Evolutionary conservation across 768 basidiomycete genomes (phyloP).

Genomic region (Strobilomyces dryophilus): DNA sequence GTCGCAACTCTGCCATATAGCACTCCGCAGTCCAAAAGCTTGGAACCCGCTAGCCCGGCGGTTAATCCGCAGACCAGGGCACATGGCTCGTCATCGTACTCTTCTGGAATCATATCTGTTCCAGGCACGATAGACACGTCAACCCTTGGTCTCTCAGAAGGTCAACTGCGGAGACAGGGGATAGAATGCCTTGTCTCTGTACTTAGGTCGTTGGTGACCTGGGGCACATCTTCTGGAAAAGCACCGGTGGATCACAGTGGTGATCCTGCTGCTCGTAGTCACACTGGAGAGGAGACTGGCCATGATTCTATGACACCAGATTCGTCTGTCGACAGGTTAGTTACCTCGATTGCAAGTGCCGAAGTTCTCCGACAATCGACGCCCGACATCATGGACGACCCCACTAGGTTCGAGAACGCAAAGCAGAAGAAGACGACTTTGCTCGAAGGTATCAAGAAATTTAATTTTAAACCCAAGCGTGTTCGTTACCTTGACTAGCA

Average conservation of each 20-base stretch:
- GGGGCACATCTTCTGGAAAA: slow-evolving; percentile 63
- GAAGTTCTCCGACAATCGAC: slow-evolving; percentile 65
- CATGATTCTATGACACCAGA: slow-evolving; percentile 55
- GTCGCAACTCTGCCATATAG: slow-evolving; percentile 62
- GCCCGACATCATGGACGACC: slow-evolving; percentile 85
- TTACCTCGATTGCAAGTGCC: slow-evolving; percentile 41
- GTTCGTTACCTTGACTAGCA: slow-evolving; percentile 42
- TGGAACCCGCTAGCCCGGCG: slow-evolving; percentile 60
- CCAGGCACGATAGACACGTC: slow-evolving; percentile 67
- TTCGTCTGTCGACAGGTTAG: slow-evolving; percentile 50
- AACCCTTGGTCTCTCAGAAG: slow-evolving; percentile 69
- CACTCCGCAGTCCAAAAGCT: slow-evolving; percentile 42
- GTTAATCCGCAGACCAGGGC: slow-evolving; percentile 42
- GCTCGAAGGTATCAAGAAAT: slow-evolving; percentile 93
- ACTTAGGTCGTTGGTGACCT: slow-evolving; percentile 83
- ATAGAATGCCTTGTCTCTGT: slow-evolving; percentile 92
- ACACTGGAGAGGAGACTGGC: slow-evolving; percentile 49
- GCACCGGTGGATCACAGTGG: slow-evolving; percentile 30
- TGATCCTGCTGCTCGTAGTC: slow-evolving; percentile 43
- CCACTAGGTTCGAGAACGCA: slow-evolving; percentile 87
- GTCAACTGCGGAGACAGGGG: slow-evolving; percentile 83
- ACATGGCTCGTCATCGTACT: slow-evolving; percentile 42
- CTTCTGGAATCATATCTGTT: slow-evolving; percentile 61
- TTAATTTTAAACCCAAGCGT: slow-evolving; percentile 98
- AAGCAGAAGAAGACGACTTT: slow-evolving; percentile 95